phyloP scores from a whole-genome alignment of 768 basidiomycete species.

The Leccinellum luteum region DNA sequence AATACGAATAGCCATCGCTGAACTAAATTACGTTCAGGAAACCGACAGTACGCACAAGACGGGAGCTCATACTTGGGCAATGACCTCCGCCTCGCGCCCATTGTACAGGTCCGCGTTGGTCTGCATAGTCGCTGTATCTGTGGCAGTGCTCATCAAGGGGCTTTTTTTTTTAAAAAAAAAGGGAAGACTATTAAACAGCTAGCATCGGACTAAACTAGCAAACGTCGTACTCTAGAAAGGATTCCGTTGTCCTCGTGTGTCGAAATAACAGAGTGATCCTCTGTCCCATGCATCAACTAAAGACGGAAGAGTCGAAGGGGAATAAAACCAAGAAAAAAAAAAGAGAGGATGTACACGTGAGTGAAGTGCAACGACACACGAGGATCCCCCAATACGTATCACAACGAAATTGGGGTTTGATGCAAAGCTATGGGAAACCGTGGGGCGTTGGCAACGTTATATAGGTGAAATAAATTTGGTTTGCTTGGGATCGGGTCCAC shows the following conservation, averaged over 20 bases:
- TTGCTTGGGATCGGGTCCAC: conserved; percentile 25
- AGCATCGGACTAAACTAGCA: conserved; percentile 30
- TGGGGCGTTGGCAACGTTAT: conserved; percentile 32
- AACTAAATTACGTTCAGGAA: conserved; percentile 46
- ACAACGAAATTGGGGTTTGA: conserved; percentile 13
- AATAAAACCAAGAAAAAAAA: conserved; percentile 26
- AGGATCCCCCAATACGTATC: conserved; percentile 14
- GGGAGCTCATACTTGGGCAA: conserved; percentile 21
- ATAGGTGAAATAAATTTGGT: conserved; percentile 36
- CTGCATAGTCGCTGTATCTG: conserved; percentile 11
- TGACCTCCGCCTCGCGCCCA: conserved; percentile 30
- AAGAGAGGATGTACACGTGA: conserved; percentile 14
- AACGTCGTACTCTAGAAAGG: conserved; percentile 25
- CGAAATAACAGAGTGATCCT: conserved; percentile 12
- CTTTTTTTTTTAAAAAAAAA: conserved; percentile 15
- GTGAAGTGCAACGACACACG: conserved; percentile 18
- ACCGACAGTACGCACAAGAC: neutral
- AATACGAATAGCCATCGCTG: conserved; percentile 49
- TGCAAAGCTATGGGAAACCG: conserved; percentile 28
- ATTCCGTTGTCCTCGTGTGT: conserved; percentile 16
- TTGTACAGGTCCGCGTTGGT: conserved; percentile 25
- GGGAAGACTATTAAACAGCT: conserved; percentile 28
- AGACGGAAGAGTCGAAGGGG: conserved; percentile 9
- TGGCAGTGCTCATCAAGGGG: conserved; percentile 23
- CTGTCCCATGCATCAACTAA: conserved; percentile 17